phyloP scores from a whole-genome alignment of 2,329 filamentous ascomycete genomes.

The Botrytis elliptica region DNA sequence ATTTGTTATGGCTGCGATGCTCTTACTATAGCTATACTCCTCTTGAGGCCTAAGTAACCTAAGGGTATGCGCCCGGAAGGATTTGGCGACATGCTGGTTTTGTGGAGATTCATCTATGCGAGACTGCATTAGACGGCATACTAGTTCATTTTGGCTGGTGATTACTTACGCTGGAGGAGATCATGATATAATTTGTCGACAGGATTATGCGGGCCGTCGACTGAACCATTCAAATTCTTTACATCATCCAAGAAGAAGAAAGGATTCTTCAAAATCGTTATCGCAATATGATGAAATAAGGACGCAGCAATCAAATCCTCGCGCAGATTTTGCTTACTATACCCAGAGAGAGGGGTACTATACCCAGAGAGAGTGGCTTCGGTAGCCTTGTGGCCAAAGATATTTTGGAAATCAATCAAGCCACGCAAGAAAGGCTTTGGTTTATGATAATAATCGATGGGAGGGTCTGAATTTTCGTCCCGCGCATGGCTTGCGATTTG shows the following conservation, averaged over 20 bases:
- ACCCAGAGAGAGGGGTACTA: neutral
- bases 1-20: neutral
- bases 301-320: conserved; percentile 5
- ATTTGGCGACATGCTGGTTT: neutral
- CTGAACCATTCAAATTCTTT: neutral
- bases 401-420: neutral
- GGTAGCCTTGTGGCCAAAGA: neutral
- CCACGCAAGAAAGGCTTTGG: neutral
- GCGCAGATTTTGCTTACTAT: neutral
- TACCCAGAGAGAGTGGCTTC: neutral
- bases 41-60: neutral
- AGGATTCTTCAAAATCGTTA: neutral
- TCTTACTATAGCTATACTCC: neutral
- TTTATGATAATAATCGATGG: neutral
- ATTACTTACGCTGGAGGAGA: neutral
- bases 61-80: neutral
- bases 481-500: neutral
- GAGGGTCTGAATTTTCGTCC: neutral
- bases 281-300: conserved; percentile 1
- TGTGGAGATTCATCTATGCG: neutral
- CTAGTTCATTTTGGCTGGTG: neutral
- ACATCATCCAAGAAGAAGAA: neutral
- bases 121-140: neutral
- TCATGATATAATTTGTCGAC: neutral
- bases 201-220: neutral